Evolutionary conservation across 495 filamentous ascomycete genomes (phyloP), one percentile per base, ranked within the genome.

Genomic region (Penicillium subrubescens): DNA sequence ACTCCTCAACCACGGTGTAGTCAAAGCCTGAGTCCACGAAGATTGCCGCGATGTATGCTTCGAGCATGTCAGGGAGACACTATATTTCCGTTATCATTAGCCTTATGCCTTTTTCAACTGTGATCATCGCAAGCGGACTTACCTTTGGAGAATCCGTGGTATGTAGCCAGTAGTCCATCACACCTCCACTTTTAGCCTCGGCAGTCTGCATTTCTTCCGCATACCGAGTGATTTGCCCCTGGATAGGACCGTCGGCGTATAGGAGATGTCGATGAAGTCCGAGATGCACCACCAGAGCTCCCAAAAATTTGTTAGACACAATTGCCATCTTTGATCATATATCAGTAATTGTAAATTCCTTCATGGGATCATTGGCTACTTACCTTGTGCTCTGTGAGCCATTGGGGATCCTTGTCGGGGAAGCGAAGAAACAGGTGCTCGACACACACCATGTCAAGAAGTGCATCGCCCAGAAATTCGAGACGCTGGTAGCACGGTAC

Each of bases 241-340:
- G 84, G 10, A 96, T 63, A 0, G 79, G 68, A 2, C 78, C 70
- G 31, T 85, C 84, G 70, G 88, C 87, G 53, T 87, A 81, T 27
- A 87, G 81, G 21, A 98, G 78, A 72, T 94, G 88, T 44, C 77
- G 85, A 69, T 97, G 89, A 43, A 97, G 89, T 2, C 84, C 87
- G 0, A 98, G 82, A 29, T 84, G 82, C 14, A 94, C 92, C 64
- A 89, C 88, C 8, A 98, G 73, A 23, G 90, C 90, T 14, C 91
- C 94, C 0, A 97, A 81, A 70, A 97, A 99, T 63, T 93, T 94
- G 79, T 99, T 99, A 15, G 93, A 96, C 2, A 95, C 94, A 94
- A 99, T 97, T 11, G 96, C 93, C 93, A 96, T 97, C 84, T 88
- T 63, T 34, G 53, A 43, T 25, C 5, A 17, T 4, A 27, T 15